Conservation (phyloP, 2,329 filamentous ascomycete species). For the Phaeophleospora eucalypticola region DNA sequence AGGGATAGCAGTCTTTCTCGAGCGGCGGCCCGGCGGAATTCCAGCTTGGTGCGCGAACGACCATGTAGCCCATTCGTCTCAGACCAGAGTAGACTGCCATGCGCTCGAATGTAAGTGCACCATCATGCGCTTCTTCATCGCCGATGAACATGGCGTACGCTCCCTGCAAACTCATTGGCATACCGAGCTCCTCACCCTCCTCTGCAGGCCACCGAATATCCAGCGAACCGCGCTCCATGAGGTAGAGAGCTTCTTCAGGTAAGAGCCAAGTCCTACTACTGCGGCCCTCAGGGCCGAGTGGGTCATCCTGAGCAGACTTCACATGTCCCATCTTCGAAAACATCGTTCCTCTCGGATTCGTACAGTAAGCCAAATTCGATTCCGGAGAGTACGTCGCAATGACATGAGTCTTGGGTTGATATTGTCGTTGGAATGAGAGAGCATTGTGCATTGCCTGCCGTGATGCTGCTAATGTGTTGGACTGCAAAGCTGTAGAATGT, state of each 20-base stretch:
- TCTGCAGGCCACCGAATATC: conserved; percentile 75
- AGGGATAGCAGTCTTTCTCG: conserved; percentile 23
- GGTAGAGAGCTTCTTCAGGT: conserved; percentile 85
- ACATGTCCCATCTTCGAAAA: conserved; percentile 73
- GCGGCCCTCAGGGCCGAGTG: conserved; percentile 29
- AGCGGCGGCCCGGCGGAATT: conserved; percentile 21
- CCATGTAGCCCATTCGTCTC: conserved; percentile 75
- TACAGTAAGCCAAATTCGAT: conserved; percentile 56
- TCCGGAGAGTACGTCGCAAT: conserved; percentile 72
- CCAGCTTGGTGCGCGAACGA: conserved; percentile 63
- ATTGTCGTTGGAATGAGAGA: conserved; percentile 69
- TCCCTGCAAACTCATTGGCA: conserved; percentile 88
- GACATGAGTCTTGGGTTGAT: conserved; percentile 62
- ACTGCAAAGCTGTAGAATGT: conserved; percentile 80
- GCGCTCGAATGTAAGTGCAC: conserved; percentile 64
- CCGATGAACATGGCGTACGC: conserved; percentile 84
- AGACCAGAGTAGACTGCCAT: conserved; percentile 86
- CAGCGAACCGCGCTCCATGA: conserved; percentile 81
- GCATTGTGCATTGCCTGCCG: conserved; percentile 86
- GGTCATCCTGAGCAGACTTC: conserved; percentile 50
- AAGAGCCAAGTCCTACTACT: conserved; percentile 64
- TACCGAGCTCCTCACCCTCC: conserved; percentile 55
- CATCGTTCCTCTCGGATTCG: conserved; percentile 67
- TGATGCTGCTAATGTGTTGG: conserved; percentile 71
- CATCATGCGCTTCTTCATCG: conserved; percentile 51